phyloP scores from a whole-genome alignment of 345 rosid species.

The Atalantia buxifolia region DNA sequence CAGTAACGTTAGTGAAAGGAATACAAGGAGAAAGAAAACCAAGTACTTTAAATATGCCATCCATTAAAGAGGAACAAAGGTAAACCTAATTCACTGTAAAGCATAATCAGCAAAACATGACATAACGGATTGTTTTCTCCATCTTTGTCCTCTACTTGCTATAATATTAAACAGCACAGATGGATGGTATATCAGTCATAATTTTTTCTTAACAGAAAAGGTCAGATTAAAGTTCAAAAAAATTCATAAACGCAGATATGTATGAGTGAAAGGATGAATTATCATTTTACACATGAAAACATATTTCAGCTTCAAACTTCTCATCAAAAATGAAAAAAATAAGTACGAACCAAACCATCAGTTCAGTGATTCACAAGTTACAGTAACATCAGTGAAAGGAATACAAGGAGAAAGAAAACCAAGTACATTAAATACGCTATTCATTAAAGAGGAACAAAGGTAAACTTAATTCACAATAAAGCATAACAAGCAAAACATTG shows the following conservation, averaged over 20 bases:
- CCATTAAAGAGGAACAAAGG: background rate
- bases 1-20: background rate
- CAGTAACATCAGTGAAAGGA: background rate
- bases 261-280: background rate
- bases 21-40: background rate
- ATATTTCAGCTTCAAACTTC: background rate
- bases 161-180: too few species aligned
- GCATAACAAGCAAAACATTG: background rate
- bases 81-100: background rate
- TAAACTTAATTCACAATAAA: background rate
- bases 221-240: background rate
- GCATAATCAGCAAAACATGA: background rate
- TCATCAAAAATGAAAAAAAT: background rate
- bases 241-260: background rate
- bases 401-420: background rate
- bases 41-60: background rate
- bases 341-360: background rate
- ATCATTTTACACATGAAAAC: background rate
- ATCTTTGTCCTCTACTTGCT: too few species aligned
- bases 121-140: background rate
- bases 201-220: too few species aligned
- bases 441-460: background rate
- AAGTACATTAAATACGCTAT: background rate
- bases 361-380: background rate
- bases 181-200: too few species aligned